Conservation (phyloP, 1,139 yeast genomes). For the Keqinozyma sinolaborantium region DNA sequence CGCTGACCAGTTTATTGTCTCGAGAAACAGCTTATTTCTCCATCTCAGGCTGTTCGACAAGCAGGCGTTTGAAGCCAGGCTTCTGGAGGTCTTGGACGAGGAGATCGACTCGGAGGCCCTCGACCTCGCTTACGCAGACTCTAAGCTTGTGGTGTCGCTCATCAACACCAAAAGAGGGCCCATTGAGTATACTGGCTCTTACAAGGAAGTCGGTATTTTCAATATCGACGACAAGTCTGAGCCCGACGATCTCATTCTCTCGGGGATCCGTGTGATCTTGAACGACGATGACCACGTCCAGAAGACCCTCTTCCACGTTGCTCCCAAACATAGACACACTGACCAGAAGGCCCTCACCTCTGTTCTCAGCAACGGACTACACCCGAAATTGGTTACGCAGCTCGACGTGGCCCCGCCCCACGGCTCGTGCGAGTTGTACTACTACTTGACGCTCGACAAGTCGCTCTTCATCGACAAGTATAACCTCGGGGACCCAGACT, state of each 20-base stretch:
- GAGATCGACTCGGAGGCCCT: conserved; percentile 7
- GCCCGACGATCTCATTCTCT: conserved; percentile 30
- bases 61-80: conserved; percentile 3
- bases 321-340: conserved; percentile 35
- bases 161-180: conserved; percentile 7
- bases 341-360: conserved; percentile 7
- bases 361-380: conserved; percentile 31
- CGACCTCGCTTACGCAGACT: conserved; percentile 14
- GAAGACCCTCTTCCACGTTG: conserved; percentile 40
- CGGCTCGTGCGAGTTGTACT: conserved; percentile 32
- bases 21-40: conserved; percentile 18
- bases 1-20: conserved; percentile 16
- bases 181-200: conserved; percentile 7
- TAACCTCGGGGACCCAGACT: conserved; percentile 25
- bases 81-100: conserved; percentile 5
- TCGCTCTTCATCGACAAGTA: conserved; percentile 40
- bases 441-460: conserved; percentile 29
- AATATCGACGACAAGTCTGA: conserved; percentile 25
- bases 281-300: conserved; percentile 16
- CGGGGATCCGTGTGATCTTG: conserved; percentile 32
- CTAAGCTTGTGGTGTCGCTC: conserved; percentile 13
- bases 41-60: conserved; percentile 7
- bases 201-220: conserved; percentile 35
- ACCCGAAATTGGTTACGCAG: conserved; percentile 23
- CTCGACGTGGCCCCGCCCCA: conserved; percentile 15